These are phyloP conservation scores for Microcyclospora tardicrescens DNA, from an alignment of 2,329 filamentous ascomycete species.

Conservation along the genomic window DNA sequence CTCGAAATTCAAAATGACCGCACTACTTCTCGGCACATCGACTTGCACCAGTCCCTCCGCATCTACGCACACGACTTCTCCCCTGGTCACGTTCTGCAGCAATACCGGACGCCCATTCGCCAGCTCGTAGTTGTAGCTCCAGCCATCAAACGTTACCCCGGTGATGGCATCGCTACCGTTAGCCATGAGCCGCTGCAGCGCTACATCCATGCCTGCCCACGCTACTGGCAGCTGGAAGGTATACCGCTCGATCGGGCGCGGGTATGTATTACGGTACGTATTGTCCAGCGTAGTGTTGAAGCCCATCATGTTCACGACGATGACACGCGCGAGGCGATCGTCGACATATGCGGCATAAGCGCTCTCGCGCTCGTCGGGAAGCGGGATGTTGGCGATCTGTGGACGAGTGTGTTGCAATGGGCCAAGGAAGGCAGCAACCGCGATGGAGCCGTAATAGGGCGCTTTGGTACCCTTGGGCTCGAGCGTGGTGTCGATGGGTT, in stretches of 20 bases:
- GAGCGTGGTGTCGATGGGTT: slow-evolving; percentile 41
- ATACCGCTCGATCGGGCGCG: slow-evolving; percentile 29
- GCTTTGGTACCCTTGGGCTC: slow-evolving; percentile 45
- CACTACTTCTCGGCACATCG: slow-evolving; percentile 18
- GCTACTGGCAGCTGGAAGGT: slow-evolving; percentile 27
- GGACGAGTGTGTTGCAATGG: slow-evolving; percentile 26
- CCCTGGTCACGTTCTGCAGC: slow-evolving; percentile 42
- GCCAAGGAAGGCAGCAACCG: slow-evolving; percentile 44
- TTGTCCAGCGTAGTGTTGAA: slow-evolving; percentile 37
- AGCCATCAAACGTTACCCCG: slow-evolving; percentile 49
- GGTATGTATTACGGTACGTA: slow-evolving; percentile 31
- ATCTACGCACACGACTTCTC: slow-evolving; percentile 29
- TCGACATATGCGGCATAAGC: slow-evolving; percentile 45
- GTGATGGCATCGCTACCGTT: slow-evolving; percentile 53
- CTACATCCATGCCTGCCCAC: slow-evolving; percentile 12
- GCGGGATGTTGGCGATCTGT: slow-evolving; percentile 35
- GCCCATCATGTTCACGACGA: slow-evolving; percentile 45
- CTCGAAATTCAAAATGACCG: slow-evolving; percentile 14
- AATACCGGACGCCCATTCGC: slow-evolving; percentile 40
- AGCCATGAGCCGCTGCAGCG: slow-evolving; percentile 41
- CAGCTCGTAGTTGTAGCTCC: slow-evolving; percentile 49
- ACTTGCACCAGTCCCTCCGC: slow-evolving; percentile 23
- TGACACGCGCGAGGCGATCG: slow-evolving; percentile 33
- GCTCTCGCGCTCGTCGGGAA: slow-evolving; percentile 30
- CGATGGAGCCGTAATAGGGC: slow-evolving; percentile 51